Base-by-base conservation (phyloP, 306 rosid genomes). In the Fragaria ananassa region DNA sequence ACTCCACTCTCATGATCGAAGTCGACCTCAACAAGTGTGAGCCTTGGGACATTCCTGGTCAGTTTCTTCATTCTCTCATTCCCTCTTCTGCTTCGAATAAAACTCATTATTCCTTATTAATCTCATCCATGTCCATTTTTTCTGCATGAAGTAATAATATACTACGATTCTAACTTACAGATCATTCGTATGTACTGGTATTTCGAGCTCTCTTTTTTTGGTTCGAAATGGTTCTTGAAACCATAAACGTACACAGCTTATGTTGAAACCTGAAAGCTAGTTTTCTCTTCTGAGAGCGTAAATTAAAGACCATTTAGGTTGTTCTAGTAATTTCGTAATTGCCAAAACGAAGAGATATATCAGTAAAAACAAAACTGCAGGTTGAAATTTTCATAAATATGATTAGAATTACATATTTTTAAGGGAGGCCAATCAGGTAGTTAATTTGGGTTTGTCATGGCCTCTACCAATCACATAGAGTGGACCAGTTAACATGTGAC, bases 21-120 rank as follows among this genome's bases (percentile, higher is more conserved):
- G 98, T 93, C 82, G 98, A 93, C 80, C 98, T 93, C 56, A 93
- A 93, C 91, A 91, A 89, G 96, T 89, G 87, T 53, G 98, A 93
- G 66, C 98, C 98, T 8, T 93, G 98, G 98, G 98, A 93, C 77
- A 89, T 93, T 81, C 97, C 98, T 69, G 90, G 98, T 93, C n/a
- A 84, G 90, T 17, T 29, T 47, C 46, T 35, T 63, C 45, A 65
- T 65, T 18, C 69, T 47, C 50, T 63, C 44, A 35, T 63, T 63
- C 44, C 44, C 8, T 34, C 23, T 63, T 63, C n/a, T 8, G 21
- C 10, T 61, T 61, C 42, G 89, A 46, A 8, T 29, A 64, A 8
- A 34, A 7, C 46, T 34, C 69, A 64, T 35, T 61, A 31, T 31
- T 31, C 35, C 35, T 31, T 10, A 3, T 62, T 39, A 17, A 8